Evolutionary conservation across 2,329 filamentous ascomycete genomes (phyloP).

Genomic region (Colletotrichum sp.): DNA sequence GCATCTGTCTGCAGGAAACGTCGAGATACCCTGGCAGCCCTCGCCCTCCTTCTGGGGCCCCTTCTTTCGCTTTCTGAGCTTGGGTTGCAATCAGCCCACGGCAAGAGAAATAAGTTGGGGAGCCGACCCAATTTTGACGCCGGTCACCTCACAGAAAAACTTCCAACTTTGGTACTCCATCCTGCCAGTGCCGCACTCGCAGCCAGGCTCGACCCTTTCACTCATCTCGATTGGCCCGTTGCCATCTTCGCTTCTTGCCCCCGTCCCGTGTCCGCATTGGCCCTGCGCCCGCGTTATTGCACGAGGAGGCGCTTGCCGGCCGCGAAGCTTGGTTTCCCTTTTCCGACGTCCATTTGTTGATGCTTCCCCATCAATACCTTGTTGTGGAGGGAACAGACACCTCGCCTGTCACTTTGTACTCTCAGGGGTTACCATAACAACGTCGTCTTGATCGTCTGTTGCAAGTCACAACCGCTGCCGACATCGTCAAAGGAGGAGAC

Average conservation of each 20-base stretch:
- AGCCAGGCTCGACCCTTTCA: neutral
- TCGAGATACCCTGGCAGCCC: neutral
- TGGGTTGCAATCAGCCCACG: conserved; percentile 17
- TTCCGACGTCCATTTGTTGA: neutral
- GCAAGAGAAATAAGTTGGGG: conserved; percentile 12
- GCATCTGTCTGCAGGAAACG: neutral
- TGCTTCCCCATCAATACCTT: neutral
- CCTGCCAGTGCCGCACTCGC: conserved; percentile 15
- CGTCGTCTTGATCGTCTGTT: neutral
- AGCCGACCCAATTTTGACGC: conserved; percentile 21
- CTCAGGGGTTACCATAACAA: neutral
- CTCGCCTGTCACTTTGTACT: neutral
- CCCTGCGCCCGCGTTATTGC: neutral
- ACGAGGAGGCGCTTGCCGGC: neutral
- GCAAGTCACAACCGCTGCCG: neutral
- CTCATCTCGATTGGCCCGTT: conserved; percentile 20
- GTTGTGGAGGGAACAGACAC: neutral
- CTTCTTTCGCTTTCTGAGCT: neutral
- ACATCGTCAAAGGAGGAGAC: neutral
- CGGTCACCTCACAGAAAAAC: conserved; percentile 9
- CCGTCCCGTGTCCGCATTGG: conserved; percentile 15
- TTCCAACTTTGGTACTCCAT: conserved; percentile 15
- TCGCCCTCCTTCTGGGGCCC: neutral
- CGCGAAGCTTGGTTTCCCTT: neutral
- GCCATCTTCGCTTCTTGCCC: conserved; percentile 9